Base-by-base conservation (phyloP, 331 rosid species). In the Acacia concinna region DNA sequence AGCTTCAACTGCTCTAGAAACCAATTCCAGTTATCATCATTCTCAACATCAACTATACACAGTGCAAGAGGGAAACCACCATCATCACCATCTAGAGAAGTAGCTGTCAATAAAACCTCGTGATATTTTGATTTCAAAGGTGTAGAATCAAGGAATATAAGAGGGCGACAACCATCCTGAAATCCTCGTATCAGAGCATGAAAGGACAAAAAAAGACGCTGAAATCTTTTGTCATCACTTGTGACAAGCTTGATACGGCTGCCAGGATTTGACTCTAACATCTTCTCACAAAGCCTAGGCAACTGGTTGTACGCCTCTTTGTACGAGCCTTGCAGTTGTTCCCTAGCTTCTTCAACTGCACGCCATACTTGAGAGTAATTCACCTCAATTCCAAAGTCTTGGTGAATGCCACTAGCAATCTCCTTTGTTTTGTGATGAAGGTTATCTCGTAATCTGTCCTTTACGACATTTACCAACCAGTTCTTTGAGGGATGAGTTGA, bases 301-400 rank as follows among this genome's bases (percentile, higher is more conserved):
- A 86, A 79, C 74, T 68, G 89, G 63, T 73, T 77, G 75, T 86
- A 89, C 41, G 92, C 86, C 51, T 87, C 92, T 84, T 79, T 83
- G 73, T 85, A 87, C 2, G 89, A 87, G 70, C 89, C 90, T 56
- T 85, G 82, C 78, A 89, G 85, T 62, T 81, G 88, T 78, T 87
- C 85, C 77, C 80, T 76, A 13, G 90, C 89, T 64, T 89, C 87
- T 77, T 78, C 89, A 70, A 87, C 78, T 32, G 88, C 90, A 51
- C 90, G 89, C 89, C 89, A 81, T 20, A 87, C 89, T 77, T 89
- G 90, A 15, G 89, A 81, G 59, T 83, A 85, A 81, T 87, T 89
- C 80, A 89, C 77, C 32, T 86, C 82, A 75, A 89, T 74, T 44
- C 90, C 90, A 71, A 89, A 87, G 78, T 87, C 89, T 31, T 9